Evolutionary conservation across 2,329 filamentous ascomycete genomes (phyloP).

Genomic region (Teratosphaeria destructans): DNA sequence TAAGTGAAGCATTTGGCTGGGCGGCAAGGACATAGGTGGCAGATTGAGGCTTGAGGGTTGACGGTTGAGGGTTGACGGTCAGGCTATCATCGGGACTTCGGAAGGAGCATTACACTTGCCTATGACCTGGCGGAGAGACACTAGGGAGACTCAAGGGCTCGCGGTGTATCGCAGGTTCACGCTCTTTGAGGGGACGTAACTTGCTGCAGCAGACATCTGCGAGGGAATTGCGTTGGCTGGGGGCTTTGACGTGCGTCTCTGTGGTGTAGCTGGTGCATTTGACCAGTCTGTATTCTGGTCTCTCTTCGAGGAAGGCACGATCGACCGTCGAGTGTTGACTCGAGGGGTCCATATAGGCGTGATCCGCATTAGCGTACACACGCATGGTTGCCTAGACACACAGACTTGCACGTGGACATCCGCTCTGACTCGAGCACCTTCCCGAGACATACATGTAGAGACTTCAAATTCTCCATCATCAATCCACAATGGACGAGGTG

Average conservation of each 20-base stretch:
- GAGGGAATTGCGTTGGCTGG: neutral
- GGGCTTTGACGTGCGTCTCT: neutral
- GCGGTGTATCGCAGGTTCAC: neutral
- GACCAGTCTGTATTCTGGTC: neutral
- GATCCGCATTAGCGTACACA: constrained; percentile 1
- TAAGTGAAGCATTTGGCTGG: neutral
- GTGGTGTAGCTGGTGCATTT: neutral
- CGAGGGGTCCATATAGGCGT: neutral
- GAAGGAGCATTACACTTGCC: neutral
- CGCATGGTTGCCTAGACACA: constrained; percentile 5
- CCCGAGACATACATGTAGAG: neutral
- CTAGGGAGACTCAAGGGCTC: neutral
- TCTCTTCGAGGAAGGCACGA: neutral
- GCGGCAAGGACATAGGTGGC: neutral
- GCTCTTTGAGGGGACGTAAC: neutral
- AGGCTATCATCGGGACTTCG: neutral
- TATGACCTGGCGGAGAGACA: neutral
- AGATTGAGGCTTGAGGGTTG: neutral
- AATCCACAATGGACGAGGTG: constrained; percentile 2
- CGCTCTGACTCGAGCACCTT: constrained; percentile 1
- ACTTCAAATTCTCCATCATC: neutral
- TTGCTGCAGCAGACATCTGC: neutral
- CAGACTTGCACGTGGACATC: neutral
- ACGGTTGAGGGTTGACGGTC: neutral
- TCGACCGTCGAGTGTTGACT: neutral